A percentile compares a stretch with the other conserved stretches of the same genome.
Conservation (phyloP, 2,329 filamentous ascomycete species). For the Metarhizium guizhouense region DNA sequence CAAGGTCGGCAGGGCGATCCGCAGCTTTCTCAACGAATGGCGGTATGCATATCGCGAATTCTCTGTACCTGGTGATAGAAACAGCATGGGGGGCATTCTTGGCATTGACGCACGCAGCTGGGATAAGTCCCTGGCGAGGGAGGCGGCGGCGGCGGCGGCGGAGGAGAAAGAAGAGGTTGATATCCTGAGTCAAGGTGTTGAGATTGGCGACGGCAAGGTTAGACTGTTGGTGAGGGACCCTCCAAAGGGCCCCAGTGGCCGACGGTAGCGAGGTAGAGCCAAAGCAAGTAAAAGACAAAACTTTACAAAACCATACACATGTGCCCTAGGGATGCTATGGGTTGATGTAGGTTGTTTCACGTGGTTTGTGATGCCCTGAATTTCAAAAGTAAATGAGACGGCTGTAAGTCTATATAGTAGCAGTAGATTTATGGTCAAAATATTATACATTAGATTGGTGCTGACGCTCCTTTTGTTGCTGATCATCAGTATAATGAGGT, state of each 20-base stretch:
- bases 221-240: slow-evolving; percentile 54
- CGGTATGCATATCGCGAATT: slow-evolving; percentile 94
- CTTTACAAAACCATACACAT: slow-evolving; percentile 16
- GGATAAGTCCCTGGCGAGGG: slow-evolving; percentile 50
- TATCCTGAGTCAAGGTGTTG: slow-evolving; percentile 48
- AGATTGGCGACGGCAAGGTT: slow-evolving; percentile 45
- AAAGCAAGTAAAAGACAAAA: slow-evolving; percentile 13
- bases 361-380: no score
- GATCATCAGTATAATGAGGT: slow-evolving; percentile 13
- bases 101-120: slow-evolving; percentile 60
- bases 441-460: no score
- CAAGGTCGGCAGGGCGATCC: slow-evolving; percentile 91
- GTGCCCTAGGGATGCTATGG: not conserved
- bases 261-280: slow-evolving; percentile 25
- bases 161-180: slow-evolving; percentile 39
- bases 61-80: slow-evolving; percentile 86
- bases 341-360: not conserved
- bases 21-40: slow-evolving; percentile 89
- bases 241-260: slow-evolving; percentile 46
- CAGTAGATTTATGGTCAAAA: no score
- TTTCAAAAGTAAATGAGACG: no score
- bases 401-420: no score
- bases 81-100: slow-evolving; percentile 68
- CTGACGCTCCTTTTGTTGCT: not conserved
- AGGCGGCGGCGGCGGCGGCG: slow-evolving; percentile 25